Percentiles rank a stretch among this genome's conserved stretches.
Evolutionary conservation across 257 asterid species (phyloP).

Genomic region (Solanum megistacrolobum): DNA sequence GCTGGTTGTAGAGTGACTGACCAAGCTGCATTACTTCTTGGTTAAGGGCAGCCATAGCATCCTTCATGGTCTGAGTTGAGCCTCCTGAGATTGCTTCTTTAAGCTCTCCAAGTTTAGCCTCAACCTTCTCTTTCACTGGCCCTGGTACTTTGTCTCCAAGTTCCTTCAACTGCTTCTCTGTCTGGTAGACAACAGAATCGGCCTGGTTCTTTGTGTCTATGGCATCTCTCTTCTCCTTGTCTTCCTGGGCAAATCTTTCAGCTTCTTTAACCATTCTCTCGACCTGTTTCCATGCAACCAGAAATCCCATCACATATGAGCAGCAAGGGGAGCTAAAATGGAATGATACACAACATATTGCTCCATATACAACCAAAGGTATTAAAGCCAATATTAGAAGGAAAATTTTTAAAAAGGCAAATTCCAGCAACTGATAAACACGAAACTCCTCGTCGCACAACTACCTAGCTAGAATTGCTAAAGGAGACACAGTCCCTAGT

Average conservation of each 20-base stretch:
- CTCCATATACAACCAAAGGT: neutral
- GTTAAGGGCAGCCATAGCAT: constrained; percentile 83
- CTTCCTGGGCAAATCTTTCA: constrained; percentile 85
- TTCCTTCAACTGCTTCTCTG: constrained; percentile 95
- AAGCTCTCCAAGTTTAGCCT: constrained; percentile 88
- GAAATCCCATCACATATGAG: neutral
- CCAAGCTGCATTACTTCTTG: constrained; percentile 99
- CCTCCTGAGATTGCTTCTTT: constrained; percentile 78
- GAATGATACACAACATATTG: neutral
- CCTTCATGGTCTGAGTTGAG: constrained; percentile 76
- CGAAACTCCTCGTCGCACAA: neutral
- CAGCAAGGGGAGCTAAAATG: neutral
- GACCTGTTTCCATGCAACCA: constrained; percentile 35
- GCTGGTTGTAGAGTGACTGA: constrained; percentile 83
- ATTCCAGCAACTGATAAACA: neutral
- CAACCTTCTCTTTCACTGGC: constrained; percentile 81
- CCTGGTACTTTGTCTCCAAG: constrained; percentile 94
- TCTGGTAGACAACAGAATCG: constrained; percentile 88
- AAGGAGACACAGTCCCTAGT: neutral
- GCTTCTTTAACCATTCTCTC: constrained; percentile 96
- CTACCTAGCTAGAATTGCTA: neutral
- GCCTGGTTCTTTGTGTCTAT: constrained; percentile 96
- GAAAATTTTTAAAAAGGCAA: neutral
- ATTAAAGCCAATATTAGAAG: neutral
- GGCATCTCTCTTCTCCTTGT: constrained; percentile 96